phyloP scores from a whole-genome alignment of 2,329 filamentous ascomycete species.

The Pseudogymnoascus sp. region DNA sequence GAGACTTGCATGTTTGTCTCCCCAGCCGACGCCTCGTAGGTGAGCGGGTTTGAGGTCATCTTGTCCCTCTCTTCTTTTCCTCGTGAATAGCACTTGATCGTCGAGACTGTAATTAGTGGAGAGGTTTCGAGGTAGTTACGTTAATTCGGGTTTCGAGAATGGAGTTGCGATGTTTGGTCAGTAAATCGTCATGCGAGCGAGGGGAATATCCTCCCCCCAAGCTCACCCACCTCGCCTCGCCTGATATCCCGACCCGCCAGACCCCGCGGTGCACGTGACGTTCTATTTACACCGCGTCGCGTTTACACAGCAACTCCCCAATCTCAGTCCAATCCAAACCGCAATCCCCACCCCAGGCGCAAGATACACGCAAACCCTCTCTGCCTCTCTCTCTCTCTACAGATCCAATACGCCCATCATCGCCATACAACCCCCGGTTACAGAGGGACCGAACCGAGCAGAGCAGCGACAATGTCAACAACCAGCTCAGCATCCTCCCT shows the following conservation, averaged over 20 bases:
- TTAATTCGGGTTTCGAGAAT: neutral
- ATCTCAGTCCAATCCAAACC: neutral
- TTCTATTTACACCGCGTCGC: constrained; percentile 1
- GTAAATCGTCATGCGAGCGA: neutral
- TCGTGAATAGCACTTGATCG: neutral
- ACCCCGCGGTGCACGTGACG: neutral
- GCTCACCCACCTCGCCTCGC: neutral
- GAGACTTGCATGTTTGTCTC: constrained; percentile 61
- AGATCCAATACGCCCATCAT: neutral
- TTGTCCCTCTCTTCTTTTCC: neutral
- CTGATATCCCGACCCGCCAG: neutral
- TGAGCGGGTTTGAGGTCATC: constrained; percentile 61
- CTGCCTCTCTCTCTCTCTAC: neutral
- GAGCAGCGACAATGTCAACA: constrained; percentile 8
- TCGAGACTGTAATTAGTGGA: neutral
- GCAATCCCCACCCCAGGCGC: neutral
- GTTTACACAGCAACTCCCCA: neutral
- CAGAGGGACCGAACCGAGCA: neutral
- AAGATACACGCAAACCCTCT: too few species aligned
- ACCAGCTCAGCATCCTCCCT: constrained; percentile 20
- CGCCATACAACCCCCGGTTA: too few species aligned
- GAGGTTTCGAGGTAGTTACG: neutral
- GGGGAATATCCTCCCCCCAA: neutral
- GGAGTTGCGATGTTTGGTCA: neutral
- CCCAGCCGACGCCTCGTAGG: constrained; percentile 66